Conservation (phyloP, 2,329 filamentous ascomycete species). For the Parastagonospora nodorum region DNA sequence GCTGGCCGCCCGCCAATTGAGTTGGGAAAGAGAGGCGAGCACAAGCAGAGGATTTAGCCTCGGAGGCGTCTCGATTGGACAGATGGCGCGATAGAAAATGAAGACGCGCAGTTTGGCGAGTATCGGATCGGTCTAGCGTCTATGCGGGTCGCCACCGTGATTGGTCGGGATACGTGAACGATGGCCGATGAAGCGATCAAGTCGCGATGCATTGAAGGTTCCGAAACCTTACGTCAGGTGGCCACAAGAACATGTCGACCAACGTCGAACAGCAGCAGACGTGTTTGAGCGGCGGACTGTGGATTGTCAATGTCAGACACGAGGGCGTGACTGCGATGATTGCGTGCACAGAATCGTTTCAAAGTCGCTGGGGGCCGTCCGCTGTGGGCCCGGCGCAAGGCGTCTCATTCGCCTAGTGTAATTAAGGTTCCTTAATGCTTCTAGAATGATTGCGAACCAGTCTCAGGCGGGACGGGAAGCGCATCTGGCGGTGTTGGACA, state of each 20-base stretch:
- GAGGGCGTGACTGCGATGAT: constrained; percentile 7
- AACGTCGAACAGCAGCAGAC: constrained; percentile 18
- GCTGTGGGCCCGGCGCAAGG: constrained; percentile 23
- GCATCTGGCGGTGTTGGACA: constrained; percentile 24
- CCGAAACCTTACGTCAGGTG: constrained; percentile 13
- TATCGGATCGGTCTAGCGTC: constrained; percentile 15
- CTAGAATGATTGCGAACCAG: constrained; percentile 45
- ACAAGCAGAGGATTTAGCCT: not conserved
- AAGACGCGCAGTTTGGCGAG: constrained; percentile 37
- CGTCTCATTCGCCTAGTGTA: constrained; percentile 22
- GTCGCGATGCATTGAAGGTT: constrained; percentile 13
- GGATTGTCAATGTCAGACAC: constrained; percentile 16
- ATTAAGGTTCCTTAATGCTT: constrained; percentile 43
- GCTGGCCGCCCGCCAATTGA: too few relatives aligned
- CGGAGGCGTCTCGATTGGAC: not conserved
- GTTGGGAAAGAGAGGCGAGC: constrained; percentile 1
- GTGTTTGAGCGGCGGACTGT: constrained; percentile 4
- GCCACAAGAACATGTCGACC: constrained; percentile 14
- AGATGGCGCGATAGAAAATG: constrained; percentile 30
- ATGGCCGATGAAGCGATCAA: constrained; percentile 12
- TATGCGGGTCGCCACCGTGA: not conserved
- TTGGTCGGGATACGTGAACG: constrained; percentile 5
- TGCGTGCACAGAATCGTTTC: constrained; percentile 31
- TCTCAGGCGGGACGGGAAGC: constrained; percentile 28
- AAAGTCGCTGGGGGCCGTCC: constrained; percentile 17